Base-by-base conservation (phyloP, 1,284 basidiomycete species). In the Puccinia triticina region DNA sequence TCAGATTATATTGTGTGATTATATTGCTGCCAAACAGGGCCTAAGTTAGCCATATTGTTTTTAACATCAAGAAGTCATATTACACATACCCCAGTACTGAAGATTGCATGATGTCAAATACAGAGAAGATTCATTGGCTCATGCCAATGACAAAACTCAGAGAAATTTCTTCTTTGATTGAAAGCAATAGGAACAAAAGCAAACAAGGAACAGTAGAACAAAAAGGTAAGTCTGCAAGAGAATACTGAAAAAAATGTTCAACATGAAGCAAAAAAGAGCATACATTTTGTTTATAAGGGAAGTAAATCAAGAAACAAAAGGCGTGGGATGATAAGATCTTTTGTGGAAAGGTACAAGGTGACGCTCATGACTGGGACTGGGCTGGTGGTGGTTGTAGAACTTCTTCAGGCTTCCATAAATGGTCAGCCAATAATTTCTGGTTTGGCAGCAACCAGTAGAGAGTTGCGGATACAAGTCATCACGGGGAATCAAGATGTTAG, bases 371-470 rank as follows among this genome's bases (percentile, higher is more conserved):
- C 40, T 67, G 32, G 2, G 12, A 32, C 26, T 40, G 32, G 18
- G n/a, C 5, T 37, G 29, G 21, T 69, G 34, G 21, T 23, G 40
- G 21, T 32, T 75, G 50, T 29, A 75, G 32, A 23, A 75, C 73
- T 61, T 75, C 53, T 10, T 75, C 73, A 3, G 32, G 18, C 43
- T 75, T 75, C 34, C 23, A 75, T 23, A 75, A 59, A 61, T 75
- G 73, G n/a, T 21, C n/a, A 2, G 48, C 73, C 73, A 75, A 61
- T 59, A 75, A 23, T 75, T 75, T 75, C 73, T 75, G 55, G 23
- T 57, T 59, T 37, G 64, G 34, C 16, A 14, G 64, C 7, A 67
- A 40, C 64, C 37, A 69, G 40, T 69, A 69, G 7, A 37, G 5
- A 8, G 26, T 34, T 66, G 7, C 8, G 32, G 32, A 66, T 29